A percentile compares a stretch with the other conserved stretches of the same genome.
phyloP scores from a whole-genome alignment of 73 alveolate species.

The Stentor coeruleus region DNA sequence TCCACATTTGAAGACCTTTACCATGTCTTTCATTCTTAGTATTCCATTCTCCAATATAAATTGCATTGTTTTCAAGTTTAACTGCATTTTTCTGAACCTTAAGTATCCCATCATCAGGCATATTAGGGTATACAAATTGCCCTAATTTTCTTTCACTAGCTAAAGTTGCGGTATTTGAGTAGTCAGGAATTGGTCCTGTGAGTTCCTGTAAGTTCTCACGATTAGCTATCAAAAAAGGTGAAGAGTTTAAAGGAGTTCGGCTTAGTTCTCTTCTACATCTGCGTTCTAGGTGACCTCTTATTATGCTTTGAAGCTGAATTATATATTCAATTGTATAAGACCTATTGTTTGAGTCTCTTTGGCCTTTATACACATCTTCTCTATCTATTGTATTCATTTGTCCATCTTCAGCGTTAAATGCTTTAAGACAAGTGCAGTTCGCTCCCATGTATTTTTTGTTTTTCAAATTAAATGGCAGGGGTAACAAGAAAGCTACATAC shows the following conservation, averaged over 20 bases:
- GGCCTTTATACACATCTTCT: neutral
- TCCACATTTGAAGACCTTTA: conserved; percentile 58
- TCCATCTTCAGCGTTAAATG: neutral
- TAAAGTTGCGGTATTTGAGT: conserved; percentile 8
- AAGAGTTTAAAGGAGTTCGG: neutral
- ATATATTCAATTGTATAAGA: neutral
- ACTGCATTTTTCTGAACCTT: neutral
- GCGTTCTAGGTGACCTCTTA: neutral
- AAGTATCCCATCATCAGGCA: neutral
- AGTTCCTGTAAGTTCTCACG: conserved; percentile 16
- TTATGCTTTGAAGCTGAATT: neutral
- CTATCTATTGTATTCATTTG: neutral
- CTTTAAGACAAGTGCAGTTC: neutral
- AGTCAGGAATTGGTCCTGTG: conserved; percentile 14
- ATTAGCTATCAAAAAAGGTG: neutral
- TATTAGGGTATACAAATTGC: neutral
- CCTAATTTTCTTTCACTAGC: neutral
- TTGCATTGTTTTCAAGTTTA: neutral
- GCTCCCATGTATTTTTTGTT: neutral
- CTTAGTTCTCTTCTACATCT: neutral
- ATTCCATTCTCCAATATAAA: conserved; percentile 18
- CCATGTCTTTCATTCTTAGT: conserved; percentile 50
- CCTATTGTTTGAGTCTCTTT: neutral
- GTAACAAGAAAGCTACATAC: too few relatives aligned
- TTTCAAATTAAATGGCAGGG: too few relatives aligned